Percentiles rank a stretch among this genome's conserved stretches.
These are phyloP conservation scores for Colletotrichum abscissum DNA, from an alignment of 2,329 filamentous ascomycete genomes.

Conservation along the genomic window DNA sequence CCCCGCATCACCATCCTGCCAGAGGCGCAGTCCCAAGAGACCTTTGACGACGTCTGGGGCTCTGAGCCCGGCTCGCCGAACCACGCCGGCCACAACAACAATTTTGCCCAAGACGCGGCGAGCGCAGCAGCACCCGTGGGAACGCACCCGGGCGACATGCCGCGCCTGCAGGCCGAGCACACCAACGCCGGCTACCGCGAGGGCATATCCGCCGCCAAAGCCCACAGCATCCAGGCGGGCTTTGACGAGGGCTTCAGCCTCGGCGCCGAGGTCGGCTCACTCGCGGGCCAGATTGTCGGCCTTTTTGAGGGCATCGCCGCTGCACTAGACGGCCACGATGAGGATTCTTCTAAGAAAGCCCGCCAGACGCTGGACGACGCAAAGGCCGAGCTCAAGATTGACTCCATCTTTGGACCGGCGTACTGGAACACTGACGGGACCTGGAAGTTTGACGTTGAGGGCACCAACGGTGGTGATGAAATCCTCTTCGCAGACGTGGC, in stretches of 20 bases:
- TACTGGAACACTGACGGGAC: conserved; percentile 78
- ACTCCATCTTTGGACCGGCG: conserved; percentile 71
- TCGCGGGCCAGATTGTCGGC: conserved; percentile 80
- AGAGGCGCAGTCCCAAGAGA: conserved; percentile 21
- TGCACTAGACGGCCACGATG: conserved; percentile 52
- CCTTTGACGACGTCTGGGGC: conserved; percentile 40
- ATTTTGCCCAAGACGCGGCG: neutral
- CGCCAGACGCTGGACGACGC: conserved; percentile 59
- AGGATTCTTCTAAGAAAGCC: conserved; percentile 14
- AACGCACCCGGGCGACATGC: conserved; percentile 71
- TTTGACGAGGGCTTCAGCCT: conserved; percentile 93
- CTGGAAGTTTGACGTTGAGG: conserved; percentile 71
- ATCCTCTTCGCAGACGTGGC: conserved; percentile 73
- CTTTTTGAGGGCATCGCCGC: conserved; percentile 77
- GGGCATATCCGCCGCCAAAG: conserved; percentile 82
- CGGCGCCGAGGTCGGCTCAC: conserved; percentile 82
- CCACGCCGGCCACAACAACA: neutral
- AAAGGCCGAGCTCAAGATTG: conserved; percentile 68
- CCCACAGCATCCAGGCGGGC: conserved; percentile 80
- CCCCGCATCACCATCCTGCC: conserved; percentile 5
- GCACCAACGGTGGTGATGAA: conserved; percentile 46
- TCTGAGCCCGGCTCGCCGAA: conserved; percentile 29
- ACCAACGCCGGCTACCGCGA: conserved; percentile 91
- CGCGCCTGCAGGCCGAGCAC: conserved; percentile 79
- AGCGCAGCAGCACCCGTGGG: neutral